A percentile compares a stretch with the other conserved stretches of the same genome.
phyloP scores from a whole-genome alignment of 73 alveolate genomes.

The Stentor coeruleus region DNA sequence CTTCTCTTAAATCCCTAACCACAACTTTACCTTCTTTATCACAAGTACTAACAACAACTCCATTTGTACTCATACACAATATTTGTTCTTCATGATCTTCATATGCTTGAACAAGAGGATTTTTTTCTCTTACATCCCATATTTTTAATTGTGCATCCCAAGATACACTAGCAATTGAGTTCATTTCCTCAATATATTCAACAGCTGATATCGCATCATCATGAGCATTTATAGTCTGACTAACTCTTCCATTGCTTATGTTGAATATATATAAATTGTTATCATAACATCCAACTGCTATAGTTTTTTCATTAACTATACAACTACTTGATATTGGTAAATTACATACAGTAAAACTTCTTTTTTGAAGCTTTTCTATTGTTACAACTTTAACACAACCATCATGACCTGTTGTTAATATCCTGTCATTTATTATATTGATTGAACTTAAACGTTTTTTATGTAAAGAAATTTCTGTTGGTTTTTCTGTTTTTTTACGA shows the following conservation, averaged over 20 bases:
- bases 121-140: conserved; percentile 26
- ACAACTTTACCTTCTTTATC: conserved; percentile 16
- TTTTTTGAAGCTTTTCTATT: conserved; percentile 30
- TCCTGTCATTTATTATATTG: conserved; percentile 26
- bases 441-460: not conserved
- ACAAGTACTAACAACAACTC: not conserved
- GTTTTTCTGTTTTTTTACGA: conserved; percentile 24
- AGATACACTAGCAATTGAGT: conserved; percentile 45
- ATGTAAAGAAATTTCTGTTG: conserved; percentile 23
- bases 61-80: not conserved
- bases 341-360: conserved; percentile 44
- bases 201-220: conserved; percentile 50
- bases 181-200: conserved; percentile 16
- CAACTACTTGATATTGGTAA: conserved; percentile 43
- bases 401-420: conserved; percentile 50
- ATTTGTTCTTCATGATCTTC: conserved; percentile 19
- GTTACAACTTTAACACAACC: conserved; percentile 47
- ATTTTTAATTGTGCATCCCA: conserved; percentile 52
- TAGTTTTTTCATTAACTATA: conserved; percentile 34
- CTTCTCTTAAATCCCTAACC: conserved; percentile 15
- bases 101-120: not conserved
- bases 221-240: conserved; percentile 33
- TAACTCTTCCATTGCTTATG: conserved; percentile 42
- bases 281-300: conserved; percentile 57
- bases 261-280: conserved; percentile 44